A percentile compares a stretch with the other conserved stretches of the same genome.
These are phyloP conservation scores for Pseudozyma sp. DNA, from an alignment of 1,284 basidiomycete species.

Conservation along the genomic window DNA sequence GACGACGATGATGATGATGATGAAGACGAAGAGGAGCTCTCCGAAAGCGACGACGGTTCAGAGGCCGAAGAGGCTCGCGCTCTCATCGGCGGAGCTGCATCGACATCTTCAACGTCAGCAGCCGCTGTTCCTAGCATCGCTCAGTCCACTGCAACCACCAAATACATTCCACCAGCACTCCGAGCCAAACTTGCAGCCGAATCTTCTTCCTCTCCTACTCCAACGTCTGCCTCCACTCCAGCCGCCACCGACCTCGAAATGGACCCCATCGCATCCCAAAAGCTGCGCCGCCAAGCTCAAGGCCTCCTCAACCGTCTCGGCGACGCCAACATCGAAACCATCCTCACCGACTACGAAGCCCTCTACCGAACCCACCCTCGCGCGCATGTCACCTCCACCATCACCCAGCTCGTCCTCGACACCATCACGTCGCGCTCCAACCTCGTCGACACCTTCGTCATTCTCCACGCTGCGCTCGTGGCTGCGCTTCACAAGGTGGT, in stretches of 20 bases:
- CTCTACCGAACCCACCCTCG: conserved; percentile 83
- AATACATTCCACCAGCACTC: conserved; percentile 73
- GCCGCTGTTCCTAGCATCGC: background rate
- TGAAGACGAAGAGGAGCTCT: conserved; percentile 6
- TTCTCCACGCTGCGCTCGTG: conserved; percentile 88
- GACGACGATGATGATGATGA: background rate
- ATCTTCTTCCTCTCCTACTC: conserved; percentile 7
- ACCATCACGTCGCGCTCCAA: conserved; percentile 85
- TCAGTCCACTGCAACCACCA: conserved; percentile 43
- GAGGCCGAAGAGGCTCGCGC: conserved; percentile 41
- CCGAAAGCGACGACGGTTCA: conserved; percentile 17
- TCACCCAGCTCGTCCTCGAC: conserved; percentile 83
- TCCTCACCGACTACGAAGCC: conserved; percentile 81
- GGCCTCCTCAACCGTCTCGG: conserved; percentile 87
- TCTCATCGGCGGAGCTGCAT: conserved; percentile 15
- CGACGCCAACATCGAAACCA: conserved; percentile 87
- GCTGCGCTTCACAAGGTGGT: conserved; percentile 84
- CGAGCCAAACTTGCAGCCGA: conserved; percentile 68
- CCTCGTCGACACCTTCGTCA: conserved; percentile 86
- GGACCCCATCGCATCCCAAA: conserved; percentile 70
- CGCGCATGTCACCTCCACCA: conserved; percentile 83
- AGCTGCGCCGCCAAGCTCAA: conserved; percentile 83
- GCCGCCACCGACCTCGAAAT: conserved; percentile 49
- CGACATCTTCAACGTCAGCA: conserved; percentile 1
- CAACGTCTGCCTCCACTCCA: background rate